Evolutionary conservation across 2,329 filamentous ascomycete species (phyloP), one percentile per base, ranked within the genome.

Genomic region (Raffaelea deltoideospora): DNA sequence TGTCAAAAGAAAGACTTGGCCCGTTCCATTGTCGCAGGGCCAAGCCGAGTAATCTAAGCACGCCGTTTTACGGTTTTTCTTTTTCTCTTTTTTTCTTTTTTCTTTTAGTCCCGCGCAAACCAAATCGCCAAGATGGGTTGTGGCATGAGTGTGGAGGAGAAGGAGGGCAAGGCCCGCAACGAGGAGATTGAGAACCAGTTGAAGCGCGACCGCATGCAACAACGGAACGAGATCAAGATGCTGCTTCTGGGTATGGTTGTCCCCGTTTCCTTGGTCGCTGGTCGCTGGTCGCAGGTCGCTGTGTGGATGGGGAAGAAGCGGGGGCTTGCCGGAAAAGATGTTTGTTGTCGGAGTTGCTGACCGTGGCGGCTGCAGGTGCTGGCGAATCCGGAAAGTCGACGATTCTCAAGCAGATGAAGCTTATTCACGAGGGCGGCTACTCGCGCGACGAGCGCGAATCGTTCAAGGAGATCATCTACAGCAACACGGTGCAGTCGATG

Each of bases 211-310:
- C 92, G 93, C 66, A 83, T 96, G 83, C 81, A 93, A 71, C 87
- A 95, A 68, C 80, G 88, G 53, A 98, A 98, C 52, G 90, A 98
- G 66, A 98, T 98, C 69, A 98, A 98, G 76, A 96, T 98, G 90
- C 71, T 98, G 52, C 74, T 98, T 53, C 79, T 98, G 53, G 90
- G 90, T 95, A 74, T 56, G 78, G 26, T 28, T n/a, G 6, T 11
- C 13, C 26, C 10, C 13, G 5, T 28, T 14, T 28, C 10, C 28
- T 7, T 30, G 28, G 11, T 7, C 7, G n/a, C n/a, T n/a, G n/a
- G n/a, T n/a, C n/a, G n/a, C n/a, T n/a, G n/a, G n/a, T n/a, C n/a
- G n/a, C n/a, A n/a, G n/a, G n/a, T n/a, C n/a, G n/a, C n/a, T n/a
- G n/a, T n/a, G n/a, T n/a, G n/a, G n/a, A n/a, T n/a, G n/a, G n/a